Evolutionary conservation across 1,284 basidiomycete species (phyloP).

Genomic region (Cutaneotrichosporon sp.): DNA sequence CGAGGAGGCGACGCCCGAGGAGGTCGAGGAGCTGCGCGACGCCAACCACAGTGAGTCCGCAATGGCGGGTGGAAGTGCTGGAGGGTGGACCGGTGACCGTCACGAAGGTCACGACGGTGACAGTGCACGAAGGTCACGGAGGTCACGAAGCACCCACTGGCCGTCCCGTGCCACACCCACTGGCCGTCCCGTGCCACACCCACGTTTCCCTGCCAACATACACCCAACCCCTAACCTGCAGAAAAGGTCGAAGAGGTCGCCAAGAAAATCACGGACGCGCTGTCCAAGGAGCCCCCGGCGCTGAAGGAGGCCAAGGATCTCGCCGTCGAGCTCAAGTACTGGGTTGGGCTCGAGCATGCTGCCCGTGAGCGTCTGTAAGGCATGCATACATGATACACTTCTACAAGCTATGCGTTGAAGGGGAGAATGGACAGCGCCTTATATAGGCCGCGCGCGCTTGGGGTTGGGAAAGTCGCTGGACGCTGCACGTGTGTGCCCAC

Average conservation of each 20-base stretch:
- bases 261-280: slow-evolving; percentile 48
- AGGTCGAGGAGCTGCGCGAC: slow-evolving; percentile 60
- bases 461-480: too few species aligned
- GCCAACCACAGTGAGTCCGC: slow-evolving; percentile 63
- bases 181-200: too few species aligned
- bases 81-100: neutral
- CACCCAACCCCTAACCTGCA: slow-evolving; percentile 39
- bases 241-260: slow-evolving; percentile 61
- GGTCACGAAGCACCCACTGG: too few species aligned
- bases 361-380: slow-evolving; percentile 55
- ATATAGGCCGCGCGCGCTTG: too few species aligned
- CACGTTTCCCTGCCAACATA: neutral
- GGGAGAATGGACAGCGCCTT: too few species aligned
- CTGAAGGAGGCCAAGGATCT: slow-evolving; percentile 63
- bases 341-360: slow-evolving; percentile 71
- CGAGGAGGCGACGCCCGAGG: slow-evolving; percentile 64
- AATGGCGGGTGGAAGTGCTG: neutral
- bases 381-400: neutral
- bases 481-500: too few species aligned
- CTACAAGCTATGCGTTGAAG: neutral
- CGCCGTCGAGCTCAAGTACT: slow-evolving; percentile 73
- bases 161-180: too few species aligned
- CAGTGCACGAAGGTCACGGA: too few species aligned
- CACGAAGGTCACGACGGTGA: neutral
- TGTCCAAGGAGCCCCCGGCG: slow-evolving; percentile 58